phyloP scores from a whole-genome alignment of 192 early-diverging fungal species.

The Coemansia sp. region DNA sequence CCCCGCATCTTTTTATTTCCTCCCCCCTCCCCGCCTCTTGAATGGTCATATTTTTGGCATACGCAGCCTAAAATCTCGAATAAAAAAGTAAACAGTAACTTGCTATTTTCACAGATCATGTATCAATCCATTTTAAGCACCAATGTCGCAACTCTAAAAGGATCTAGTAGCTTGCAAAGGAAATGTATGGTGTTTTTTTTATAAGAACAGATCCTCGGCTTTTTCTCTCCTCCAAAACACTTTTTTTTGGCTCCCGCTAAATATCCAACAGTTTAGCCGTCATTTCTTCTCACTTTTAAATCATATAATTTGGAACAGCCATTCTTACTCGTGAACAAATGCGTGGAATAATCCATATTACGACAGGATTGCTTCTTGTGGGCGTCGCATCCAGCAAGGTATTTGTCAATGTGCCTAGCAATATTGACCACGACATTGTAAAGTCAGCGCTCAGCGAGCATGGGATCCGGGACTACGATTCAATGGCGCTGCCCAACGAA shows the following conservation, averaged over 20 bases:
- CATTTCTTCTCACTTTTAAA: no score
- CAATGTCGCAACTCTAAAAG: neutral
- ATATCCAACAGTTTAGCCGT: no score
- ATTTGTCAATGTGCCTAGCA: constrained; percentile 40
- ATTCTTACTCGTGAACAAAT: neutral
- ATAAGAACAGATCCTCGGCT: neutral
- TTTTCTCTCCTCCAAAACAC: neutral
- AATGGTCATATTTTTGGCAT: neutral
- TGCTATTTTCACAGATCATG: constrained; percentile 1
- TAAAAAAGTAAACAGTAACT: neutral
- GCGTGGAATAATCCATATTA: constrained; percentile 7
- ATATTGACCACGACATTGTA: constrained; percentile 27
- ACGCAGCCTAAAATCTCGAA: neutral
- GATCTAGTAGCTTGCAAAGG: neutral
- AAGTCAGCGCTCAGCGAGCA: constrained; percentile 28
- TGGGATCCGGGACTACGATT: constrained; percentile 36
- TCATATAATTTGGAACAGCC: neutral
- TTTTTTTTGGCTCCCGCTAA: no score
- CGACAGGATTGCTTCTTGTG: constrained; percentile 17
- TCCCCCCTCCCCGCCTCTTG: neutral
- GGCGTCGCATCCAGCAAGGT: constrained; percentile 20
- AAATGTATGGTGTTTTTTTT: neutral
- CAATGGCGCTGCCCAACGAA: constrained; percentile 13
- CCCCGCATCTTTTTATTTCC: neutral
- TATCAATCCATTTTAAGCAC: constrained; percentile 3